Evolutionary conservation across 78 protist species (phyloP).

Genomic region (Dictyostelium brefeldianum): DNA sequence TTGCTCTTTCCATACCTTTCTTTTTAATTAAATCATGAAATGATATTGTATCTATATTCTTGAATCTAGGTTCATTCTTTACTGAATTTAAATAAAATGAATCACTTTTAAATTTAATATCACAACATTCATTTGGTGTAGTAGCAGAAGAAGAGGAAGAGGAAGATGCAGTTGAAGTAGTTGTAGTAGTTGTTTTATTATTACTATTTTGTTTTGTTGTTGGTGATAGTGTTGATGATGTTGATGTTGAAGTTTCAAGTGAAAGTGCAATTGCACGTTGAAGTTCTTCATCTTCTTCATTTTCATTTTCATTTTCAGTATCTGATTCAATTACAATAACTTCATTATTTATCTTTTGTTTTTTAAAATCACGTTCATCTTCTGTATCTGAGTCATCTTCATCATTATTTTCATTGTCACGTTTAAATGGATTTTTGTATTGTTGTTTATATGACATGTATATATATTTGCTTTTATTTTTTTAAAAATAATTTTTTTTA

Average conservation of each 20-base stretch:
- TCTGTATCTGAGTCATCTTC: constrained; percentile 1
- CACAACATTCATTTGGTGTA: no score
- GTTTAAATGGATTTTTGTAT: no score
- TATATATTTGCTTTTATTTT: no score
- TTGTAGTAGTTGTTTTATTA: no score
- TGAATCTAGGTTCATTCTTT: neutral
- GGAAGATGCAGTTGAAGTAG: no score
- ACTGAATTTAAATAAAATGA: constrained; percentile 45
- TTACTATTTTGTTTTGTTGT: no score
- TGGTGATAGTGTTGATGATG: no score
- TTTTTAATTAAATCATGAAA: neutral
- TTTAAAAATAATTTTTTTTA: no score
- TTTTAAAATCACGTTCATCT: no score
- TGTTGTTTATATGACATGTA: no score
- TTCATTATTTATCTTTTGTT: neutral
- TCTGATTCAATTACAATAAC: neutral
- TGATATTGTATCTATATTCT: neutral
- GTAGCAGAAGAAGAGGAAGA: no score
- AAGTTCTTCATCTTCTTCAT: constrained; percentile 20
- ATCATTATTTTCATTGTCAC: constrained; percentile 1
- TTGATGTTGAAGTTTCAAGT: neutral
- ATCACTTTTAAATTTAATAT: neutral
- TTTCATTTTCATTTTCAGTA: neutral
- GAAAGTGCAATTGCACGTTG: constrained; percentile 16
- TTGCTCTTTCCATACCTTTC: neutral